A percentile compares a stretch with the other conserved stretches of the same genome.
Conservation (phyloP, 257 asterid genomes). For the Nicotiana sylvestris region DNA sequence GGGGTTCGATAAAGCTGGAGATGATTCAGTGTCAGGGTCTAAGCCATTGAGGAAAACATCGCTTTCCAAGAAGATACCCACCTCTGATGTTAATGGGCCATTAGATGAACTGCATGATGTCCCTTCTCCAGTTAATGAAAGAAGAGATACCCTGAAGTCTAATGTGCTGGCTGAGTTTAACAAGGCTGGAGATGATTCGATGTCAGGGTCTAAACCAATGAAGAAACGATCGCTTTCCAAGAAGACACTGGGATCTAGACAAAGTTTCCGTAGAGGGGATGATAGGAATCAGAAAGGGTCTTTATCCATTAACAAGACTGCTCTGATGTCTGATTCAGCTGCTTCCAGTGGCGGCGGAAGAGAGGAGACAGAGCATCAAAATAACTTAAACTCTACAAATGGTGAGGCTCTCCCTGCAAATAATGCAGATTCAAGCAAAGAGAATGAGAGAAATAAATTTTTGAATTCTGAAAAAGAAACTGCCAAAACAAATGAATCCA, state of each 20-base stretch:
- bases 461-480: conserved; percentile 5
- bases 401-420: conserved; percentile 22
- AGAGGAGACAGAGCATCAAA: conserved; percentile 17
- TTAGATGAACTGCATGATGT: conserved; percentile 26
- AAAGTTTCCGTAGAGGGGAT: conserved; percentile 32
- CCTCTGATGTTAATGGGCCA: conserved; percentile 24
- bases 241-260: conserved; percentile 55
- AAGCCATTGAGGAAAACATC: conserved; percentile 40
- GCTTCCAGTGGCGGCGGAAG: conserved; percentile 20
- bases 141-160: conserved; percentile 15
- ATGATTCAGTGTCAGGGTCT: conserved; percentile 12
- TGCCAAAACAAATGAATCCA: conserved; percentile 14
- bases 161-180: conserved; percentile 26
- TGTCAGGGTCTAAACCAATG: conserved; percentile 28
- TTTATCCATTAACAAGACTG: conserved; percentile 30
- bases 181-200: conserved; percentile 23
- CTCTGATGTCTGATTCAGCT: neutral
- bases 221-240: conserved; percentile 41
- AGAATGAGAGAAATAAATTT: neutral
- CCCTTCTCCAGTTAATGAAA: conserved; percentile 22
- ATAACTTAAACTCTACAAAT: conserved; percentile 22
- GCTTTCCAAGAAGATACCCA: conserved; percentile 16
- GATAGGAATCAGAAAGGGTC: conserved; percentile 43
- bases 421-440: conserved; percentile 9
- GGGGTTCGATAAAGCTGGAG: conserved; percentile 30